A percentile compares a stretch with the other conserved stretches of the same genome.
phyloP scores from a whole-genome alignment of 768 basidiomycete species.

The Naganishia randhawae region DNA sequence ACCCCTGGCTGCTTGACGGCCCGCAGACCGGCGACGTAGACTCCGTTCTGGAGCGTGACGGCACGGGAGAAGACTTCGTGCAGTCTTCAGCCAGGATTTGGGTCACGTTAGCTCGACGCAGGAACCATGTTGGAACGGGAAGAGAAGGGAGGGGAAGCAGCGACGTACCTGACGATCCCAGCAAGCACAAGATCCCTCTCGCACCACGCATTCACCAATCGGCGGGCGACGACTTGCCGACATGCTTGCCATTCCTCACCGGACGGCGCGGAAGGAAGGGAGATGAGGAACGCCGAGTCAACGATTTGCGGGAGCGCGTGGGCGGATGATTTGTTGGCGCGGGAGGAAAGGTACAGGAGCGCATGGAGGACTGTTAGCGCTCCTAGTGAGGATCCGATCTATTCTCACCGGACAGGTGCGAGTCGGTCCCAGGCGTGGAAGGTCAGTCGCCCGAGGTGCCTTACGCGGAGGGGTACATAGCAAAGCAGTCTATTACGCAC shows the following conservation, averaged over 20 bases:
- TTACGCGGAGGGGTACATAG: no score
- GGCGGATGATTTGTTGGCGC: conserved; percentile 25
- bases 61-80: conserved; percentile 52
- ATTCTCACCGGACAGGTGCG: background rate
- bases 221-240: conserved; percentile 48
- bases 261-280: conserved; percentile 51
- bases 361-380: conserved; percentile 51
- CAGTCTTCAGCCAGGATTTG: conserved; percentile 40
- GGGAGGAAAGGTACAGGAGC: conserved; percentile 46
- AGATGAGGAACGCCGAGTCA: conserved; percentile 54
- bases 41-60: conserved; percentile 44
- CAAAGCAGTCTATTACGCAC: conserved; percentile 37
- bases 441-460: no score
- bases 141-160: background rate
- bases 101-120: background rate
- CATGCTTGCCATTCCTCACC: conserved; percentile 50
- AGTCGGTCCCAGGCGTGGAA: no score
- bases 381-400: conserved; percentile 55
- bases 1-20: conserved; percentile 46
- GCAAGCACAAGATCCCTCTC: conserved; percentile 51
- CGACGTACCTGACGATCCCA: conserved; percentile 46
- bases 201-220: conserved; percentile 52
- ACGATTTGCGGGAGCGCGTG: conserved; percentile 45
- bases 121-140: background rate
- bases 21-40: conserved; percentile 48